Conservation (phyloP, 1,284 basidiomycete species). For the Xerocomus amazonicus region DNA sequence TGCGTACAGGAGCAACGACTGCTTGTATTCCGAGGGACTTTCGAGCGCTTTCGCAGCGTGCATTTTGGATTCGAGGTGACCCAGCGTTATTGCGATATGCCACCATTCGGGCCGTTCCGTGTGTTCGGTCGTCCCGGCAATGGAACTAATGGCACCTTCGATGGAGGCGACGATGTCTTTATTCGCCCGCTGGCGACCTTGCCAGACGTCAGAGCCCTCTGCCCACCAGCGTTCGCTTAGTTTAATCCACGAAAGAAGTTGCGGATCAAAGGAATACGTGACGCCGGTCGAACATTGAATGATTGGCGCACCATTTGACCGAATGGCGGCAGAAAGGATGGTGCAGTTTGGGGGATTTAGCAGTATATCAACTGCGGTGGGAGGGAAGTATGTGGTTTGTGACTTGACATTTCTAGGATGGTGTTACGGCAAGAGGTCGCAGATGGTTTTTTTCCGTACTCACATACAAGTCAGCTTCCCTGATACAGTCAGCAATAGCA, state of each 20-base stretch:
- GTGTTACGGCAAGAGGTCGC: slow-evolving; percentile 9
- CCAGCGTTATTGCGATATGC: slow-evolving; percentile 73
- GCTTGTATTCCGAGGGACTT: slow-evolving; percentile 79
- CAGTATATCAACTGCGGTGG: slow-evolving; percentile 60
- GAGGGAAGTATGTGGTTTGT: slow-evolving; percentile 57
- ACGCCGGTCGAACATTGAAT: slow-evolving; percentile 72
- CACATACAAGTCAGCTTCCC: slow-evolving; percentile 77
- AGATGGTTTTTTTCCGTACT: slow-evolving; percentile 22
- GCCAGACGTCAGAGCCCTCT: slow-evolving; percentile 78
- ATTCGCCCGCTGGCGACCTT: slow-evolving; percentile 56
- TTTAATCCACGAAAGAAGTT: slow-evolving; percentile 65
- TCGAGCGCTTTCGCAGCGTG: slow-evolving; percentile 70
- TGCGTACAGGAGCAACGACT: slow-evolving; percentile 71
- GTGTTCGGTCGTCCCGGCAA: slow-evolving; percentile 38
- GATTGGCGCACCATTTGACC: slow-evolving; percentile 76
- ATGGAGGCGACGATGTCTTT: slow-evolving; percentile 48
- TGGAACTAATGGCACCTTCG: slow-evolving; percentile 50
- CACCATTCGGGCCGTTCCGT: slow-evolving; percentile 68
- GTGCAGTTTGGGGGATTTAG: slow-evolving; percentile 52
- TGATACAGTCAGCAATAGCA: slow-evolving; percentile 70
- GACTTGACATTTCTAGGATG: slow-evolving; percentile 67
- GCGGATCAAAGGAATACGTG: slow-evolving; percentile 72
- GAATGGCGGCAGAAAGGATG: slow-evolving; percentile 58
- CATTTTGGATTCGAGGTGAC: slow-evolving; percentile 80
- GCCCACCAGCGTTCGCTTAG: slow-evolving; percentile 79